These are phyloP conservation scores for Bruguiera hainesii DNA, from an alignment of 441 rosid species.

Conservation along the genomic window DNA sequence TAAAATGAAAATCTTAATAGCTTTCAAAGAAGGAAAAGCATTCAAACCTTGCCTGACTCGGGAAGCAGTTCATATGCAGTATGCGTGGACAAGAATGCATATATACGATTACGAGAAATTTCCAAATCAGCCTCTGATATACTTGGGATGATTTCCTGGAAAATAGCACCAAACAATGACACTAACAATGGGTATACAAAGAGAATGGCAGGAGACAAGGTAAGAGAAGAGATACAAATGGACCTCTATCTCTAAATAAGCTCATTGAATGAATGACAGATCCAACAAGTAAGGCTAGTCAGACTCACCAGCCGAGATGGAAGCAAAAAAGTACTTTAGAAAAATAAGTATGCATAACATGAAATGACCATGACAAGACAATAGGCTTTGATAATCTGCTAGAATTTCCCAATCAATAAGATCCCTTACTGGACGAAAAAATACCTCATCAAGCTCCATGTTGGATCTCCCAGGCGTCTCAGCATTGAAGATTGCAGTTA, in stretches of 20 bases:
- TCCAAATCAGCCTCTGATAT: slow-evolving; percentile 43
- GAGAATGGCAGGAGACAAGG: neutral
- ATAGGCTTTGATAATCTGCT: slow-evolving; percentile 1
- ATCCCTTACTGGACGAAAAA: slow-evolving; percentile 43
- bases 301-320: neutral
- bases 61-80: slow-evolving; percentile 71
- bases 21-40: slow-evolving; percentile 27
- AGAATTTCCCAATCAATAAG: neutral
- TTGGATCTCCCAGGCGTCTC: slow-evolving; percentile 40
- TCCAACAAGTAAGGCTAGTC: slow-evolving; percentile 2
- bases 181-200: slow-evolving; percentile 6
- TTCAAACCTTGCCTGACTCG: slow-evolving; percentile 77
- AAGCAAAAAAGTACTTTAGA: neutral
- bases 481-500: slow-evolving; percentile 36
- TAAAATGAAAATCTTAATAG: slow-evolving; percentile 8
- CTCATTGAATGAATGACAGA: neutral
- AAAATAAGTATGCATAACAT: neutral
- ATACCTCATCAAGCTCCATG: slow-evolving; percentile 82
- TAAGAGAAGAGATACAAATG: neutral
- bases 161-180: slow-evolving; percentile 19
- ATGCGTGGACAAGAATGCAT: slow-evolving; percentile 44
- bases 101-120: slow-evolving; percentile 50
- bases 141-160: slow-evolving; percentile 30
- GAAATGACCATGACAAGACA: neutral
- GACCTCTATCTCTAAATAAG: neutral